A percentile compares a stretch with the other conserved stretches of the same genome.
phyloP scores from a whole-genome alignment of 208 protist species.

The Leishmania mexicana region DNA sequence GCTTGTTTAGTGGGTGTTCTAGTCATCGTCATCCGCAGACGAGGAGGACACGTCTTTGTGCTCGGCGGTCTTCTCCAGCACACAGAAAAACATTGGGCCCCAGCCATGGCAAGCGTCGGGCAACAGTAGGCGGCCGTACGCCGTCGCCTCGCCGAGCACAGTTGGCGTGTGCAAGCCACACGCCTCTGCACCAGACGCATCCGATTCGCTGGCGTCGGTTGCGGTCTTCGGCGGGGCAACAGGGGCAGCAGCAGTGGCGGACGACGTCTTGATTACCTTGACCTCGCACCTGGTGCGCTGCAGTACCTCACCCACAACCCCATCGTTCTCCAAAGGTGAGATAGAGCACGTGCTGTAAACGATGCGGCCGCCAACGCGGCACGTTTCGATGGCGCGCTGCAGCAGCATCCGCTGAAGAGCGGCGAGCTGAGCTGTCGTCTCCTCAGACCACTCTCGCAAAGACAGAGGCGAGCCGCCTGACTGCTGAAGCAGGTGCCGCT shows the following conservation, averaged over 20 bases:
- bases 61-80: conserved; percentile 66
- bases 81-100: conserved; percentile 77
- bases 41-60: conserved; percentile 25
- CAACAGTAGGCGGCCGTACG: conserved; percentile 69
- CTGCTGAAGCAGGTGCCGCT: conserved; percentile 91
- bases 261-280: conserved; percentile 31
- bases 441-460: conserved; percentile 52
- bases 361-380: conserved; percentile 68
- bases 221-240: background rate
- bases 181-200: background rate
- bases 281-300: conserved; percentile 62
- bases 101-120: conserved; percentile 63
- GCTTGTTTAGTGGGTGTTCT: background rate
- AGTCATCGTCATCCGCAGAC: conserved; percentile 24
- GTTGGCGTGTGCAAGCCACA: conserved; percentile 3
- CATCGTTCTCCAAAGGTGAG: conserved; percentile 88
- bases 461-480: conserved; percentile 36
- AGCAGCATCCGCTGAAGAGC: conserved; percentile 70
- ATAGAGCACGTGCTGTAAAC: conserved; percentile 95
- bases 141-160: conserved; percentile 63
- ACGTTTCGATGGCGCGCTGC: conserved; percentile 78
- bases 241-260: background rate
- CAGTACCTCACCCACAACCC: conserved; percentile 72
- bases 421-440: conserved; percentile 41
- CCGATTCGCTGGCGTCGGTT: background rate